Percentiles rank a stretch among this genome's conserved stretches.
Evolutionary conservation across 768 basidiomycete genomes (phyloP).

Genomic region (Termitomyces eurrhizus): DNA sequence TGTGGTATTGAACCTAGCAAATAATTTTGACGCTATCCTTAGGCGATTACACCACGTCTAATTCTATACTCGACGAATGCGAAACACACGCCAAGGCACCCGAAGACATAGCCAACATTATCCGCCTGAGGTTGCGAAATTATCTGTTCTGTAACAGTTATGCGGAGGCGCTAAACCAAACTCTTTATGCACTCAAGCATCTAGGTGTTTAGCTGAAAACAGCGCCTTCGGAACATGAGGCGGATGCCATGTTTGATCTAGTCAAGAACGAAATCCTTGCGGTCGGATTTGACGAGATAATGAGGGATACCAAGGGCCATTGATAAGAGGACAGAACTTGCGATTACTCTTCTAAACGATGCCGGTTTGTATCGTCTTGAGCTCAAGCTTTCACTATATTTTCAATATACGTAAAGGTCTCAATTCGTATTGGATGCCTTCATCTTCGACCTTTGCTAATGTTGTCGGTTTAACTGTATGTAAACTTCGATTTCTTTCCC

Average conservation of each 20-base stretch:
- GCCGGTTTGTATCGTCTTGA: constrained; percentile 39
- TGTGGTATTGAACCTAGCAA: no score
- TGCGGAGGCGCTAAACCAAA: constrained; percentile 52
- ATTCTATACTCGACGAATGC: constrained; percentile 52
- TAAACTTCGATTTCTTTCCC: constrained; percentile 5
- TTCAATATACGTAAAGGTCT: constrained; percentile 35
- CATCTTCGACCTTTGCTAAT: constrained; percentile 51
- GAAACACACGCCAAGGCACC: constrained; percentile 40
- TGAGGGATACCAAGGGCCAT: constrained; percentile 58
- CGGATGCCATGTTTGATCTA: constrained; percentile 63
- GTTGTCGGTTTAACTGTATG: constrained; percentile 64
- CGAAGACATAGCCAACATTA: constrained; percentile 53
- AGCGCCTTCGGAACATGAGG: constrained; percentile 48
- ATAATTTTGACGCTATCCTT: constrained; percentile 3
- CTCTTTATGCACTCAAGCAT: constrained; percentile 51
- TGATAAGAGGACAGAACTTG: constrained; percentile 56
- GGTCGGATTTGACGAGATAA: constrained; percentile 65
- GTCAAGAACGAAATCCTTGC: constrained; percentile 70
- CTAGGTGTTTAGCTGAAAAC: constrained; percentile 61
- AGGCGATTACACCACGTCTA: constrained; percentile 56
- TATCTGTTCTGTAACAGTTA: constrained; percentile 52
- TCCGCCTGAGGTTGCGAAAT: constrained; percentile 60
- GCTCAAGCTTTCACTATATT: not conserved
- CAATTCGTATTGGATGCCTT: constrained; percentile 69
- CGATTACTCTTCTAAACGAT: constrained; percentile 64